Evolutionary conservation across 768 basidiomycete species (phyloP).

Genomic region (Boletus subcaerulescens): DNA sequence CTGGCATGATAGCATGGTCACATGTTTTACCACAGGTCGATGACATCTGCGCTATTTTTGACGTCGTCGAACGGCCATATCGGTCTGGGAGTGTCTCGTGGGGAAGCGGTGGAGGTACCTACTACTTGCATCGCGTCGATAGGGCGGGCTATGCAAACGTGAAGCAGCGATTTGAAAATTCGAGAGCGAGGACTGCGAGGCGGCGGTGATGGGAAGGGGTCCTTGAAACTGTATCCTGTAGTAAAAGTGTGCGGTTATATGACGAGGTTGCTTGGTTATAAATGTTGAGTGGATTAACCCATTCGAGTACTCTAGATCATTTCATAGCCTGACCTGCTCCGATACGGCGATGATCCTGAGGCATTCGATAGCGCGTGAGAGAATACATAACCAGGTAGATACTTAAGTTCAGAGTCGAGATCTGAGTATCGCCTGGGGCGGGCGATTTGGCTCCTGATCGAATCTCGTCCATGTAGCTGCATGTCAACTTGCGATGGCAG

Average conservation of each 20-base stretch:
- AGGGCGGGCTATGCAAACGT: constrained; percentile 65
- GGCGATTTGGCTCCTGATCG: too few relatives aligned
- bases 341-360: too few relatives aligned
- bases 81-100: constrained; percentile 78
- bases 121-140: constrained; percentile 77
- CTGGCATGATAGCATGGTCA: not conserved
- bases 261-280: not conserved
- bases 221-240: not conserved
- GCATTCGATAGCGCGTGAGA: too few relatives aligned
- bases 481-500: too few relatives aligned
- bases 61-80: constrained; percentile 66
- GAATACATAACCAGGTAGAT: too few relatives aligned
- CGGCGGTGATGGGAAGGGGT: constrained; percentile 16
- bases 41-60: constrained; percentile 80
- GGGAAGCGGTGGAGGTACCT: constrained; percentile 67
- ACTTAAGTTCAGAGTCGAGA: too few relatives aligned
- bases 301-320: too few relatives aligned
- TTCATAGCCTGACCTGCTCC: too few relatives aligned
- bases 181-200: constrained; percentile 32
- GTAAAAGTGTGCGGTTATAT: not conserved
- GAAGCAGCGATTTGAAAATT: constrained; percentile 53
- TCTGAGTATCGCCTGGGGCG: too few relatives aligned
- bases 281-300: too few relatives aligned
- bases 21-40: constrained; percentile 47
- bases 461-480: too few relatives aligned